These are phyloP conservation scores for Limnanthes douglasii DNA, from an alignment of 345 rosid species.

Conservation along the genomic window DNA sequence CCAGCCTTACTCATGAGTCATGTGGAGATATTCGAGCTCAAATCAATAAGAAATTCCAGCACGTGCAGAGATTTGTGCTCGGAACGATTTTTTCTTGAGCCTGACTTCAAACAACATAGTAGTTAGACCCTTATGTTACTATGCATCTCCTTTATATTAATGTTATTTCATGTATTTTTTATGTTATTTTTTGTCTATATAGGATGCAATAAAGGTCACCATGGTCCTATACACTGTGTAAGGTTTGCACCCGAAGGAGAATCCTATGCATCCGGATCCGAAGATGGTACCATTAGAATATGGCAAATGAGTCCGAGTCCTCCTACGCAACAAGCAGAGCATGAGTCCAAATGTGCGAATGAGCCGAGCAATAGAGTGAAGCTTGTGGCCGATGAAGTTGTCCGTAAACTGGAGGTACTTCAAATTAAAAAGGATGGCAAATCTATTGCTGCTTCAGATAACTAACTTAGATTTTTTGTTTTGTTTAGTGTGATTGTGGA, in stretches of 20 bases:
- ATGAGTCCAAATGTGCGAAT: conserved; percentile 3
- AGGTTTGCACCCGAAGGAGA: conserved; percentile 93
- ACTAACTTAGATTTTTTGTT: no score
- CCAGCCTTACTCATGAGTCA: no score
- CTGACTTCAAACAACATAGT: no score
- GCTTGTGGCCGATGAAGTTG: conserved; percentile 25
- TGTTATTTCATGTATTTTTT: no score
- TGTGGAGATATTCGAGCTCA: no score
- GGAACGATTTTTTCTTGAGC: no score
- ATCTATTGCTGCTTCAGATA: no score
- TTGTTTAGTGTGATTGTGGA: no score
- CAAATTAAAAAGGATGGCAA: conserved; percentile 30
- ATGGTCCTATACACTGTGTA: conserved; percentile 90
- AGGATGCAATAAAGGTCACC: conserved; percentile 99
- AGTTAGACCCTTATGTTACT: no score
- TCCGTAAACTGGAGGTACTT: conserved; percentile 26
- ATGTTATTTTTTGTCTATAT: conserved; percentile 6
- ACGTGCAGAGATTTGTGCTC: no score
- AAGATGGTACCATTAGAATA: conserved; percentile 76
- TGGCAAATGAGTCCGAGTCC: conserved; percentile 33
- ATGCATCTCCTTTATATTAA: no score
- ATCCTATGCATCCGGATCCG: conserved; percentile 92
- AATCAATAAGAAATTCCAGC: no score
- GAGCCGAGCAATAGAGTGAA: conserved; percentile 22
- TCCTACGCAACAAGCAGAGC: conserved; percentile 17